phyloP scores from a whole-genome alignment of 768 basidiomycete species.

The Rhodotorula babjevae region DNA sequence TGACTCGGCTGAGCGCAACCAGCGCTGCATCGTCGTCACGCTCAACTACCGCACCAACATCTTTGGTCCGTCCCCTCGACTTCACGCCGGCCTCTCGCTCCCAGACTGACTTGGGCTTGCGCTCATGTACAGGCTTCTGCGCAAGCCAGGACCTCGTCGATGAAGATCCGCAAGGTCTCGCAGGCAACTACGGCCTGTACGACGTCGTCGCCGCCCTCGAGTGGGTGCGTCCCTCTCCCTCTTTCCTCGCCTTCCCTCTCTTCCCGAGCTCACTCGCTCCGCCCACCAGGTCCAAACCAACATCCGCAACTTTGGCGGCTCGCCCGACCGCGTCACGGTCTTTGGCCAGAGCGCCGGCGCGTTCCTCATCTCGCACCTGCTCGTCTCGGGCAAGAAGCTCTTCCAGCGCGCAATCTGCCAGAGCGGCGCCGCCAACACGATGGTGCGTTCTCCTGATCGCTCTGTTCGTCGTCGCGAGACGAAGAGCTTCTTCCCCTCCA shows the following conservation, averaged over 20 bases:
- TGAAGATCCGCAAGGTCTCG: conserved; percentile 4
- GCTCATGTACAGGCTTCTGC: conserved; percentile 7
- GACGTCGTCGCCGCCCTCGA: conserved; percentile 30
- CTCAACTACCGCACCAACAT: conserved; percentile 31
- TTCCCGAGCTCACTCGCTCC: background rate
- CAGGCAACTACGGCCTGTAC: conserved; percentile 37
- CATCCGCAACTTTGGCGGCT: conserved; percentile 46
- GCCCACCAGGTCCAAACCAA: conserved; percentile 43
- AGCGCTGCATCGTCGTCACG: conserved; percentile 39
- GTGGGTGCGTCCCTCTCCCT: conserved; percentile 17
- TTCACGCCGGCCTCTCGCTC: background rate
- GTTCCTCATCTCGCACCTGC: conserved; percentile 47
- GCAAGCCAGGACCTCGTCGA: conserved; percentile 9
- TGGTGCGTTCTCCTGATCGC: background rate
- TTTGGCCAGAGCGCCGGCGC: conserved; percentile 61
- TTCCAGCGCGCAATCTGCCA: conserved; percentile 29
- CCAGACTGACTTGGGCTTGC: background rate
- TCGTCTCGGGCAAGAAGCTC: conserved; percentile 28
- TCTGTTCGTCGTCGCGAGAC: too few relatives aligned
- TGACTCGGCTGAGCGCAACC: background rate
- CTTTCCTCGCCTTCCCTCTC: background rate
- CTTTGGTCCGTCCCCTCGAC: background rate
- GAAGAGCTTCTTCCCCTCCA: too few relatives aligned
- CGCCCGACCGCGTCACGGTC: conserved; percentile 51
- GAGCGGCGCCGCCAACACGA: conserved; percentile 29